phyloP scores from a whole-genome alignment of 2,329 filamentous ascomycete genomes.

The Aspergillus awamori region DNA sequence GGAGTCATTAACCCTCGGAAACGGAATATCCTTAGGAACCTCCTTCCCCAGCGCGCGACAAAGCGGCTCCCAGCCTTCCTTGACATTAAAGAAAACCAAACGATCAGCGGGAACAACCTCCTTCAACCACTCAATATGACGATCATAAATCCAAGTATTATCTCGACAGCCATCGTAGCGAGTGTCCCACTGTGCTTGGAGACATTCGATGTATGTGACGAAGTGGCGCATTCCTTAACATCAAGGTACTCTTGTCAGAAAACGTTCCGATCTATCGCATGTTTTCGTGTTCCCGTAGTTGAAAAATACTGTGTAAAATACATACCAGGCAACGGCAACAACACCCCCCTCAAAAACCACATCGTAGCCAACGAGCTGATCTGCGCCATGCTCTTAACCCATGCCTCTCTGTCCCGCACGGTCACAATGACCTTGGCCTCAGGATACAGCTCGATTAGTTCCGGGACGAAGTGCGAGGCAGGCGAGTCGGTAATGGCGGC shows the following conservation, averaged over 20 bases:
- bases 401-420: conserved; percentile 20
- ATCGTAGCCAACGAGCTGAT: background rate
- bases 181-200: conserved; percentile 11
- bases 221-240: too few relatives aligned
- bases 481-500: conserved; percentile 25
- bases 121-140: background rate
- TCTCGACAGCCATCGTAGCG: conserved; percentile 15
- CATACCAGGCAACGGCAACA: conserved; percentile 13
- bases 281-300: too few relatives aligned
- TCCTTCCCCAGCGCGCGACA: conserved; percentile 18
- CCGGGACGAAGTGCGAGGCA: conserved; percentile 20
- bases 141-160: background rate
- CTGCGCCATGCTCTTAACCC: background rate
- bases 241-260: too few relatives aligned
- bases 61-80: conserved; percentile 23
- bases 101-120: conserved; percentile 3
- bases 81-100: conserved; percentile 16
- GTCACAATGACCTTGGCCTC: conserved; percentile 31
- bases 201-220: background rate
- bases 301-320: background rate
- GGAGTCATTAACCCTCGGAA: conserved; percentile 1
- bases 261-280: too few relatives aligned
- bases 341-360: background rate
- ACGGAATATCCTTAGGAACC: conserved; percentile 1
- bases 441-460: conserved; percentile 27